Evolutionary conservation across 1,284 basidiomycete genomes (phyloP), one percentile per base, ranked within the genome.

Genomic region (Boletus albobrunnescens): DNA sequence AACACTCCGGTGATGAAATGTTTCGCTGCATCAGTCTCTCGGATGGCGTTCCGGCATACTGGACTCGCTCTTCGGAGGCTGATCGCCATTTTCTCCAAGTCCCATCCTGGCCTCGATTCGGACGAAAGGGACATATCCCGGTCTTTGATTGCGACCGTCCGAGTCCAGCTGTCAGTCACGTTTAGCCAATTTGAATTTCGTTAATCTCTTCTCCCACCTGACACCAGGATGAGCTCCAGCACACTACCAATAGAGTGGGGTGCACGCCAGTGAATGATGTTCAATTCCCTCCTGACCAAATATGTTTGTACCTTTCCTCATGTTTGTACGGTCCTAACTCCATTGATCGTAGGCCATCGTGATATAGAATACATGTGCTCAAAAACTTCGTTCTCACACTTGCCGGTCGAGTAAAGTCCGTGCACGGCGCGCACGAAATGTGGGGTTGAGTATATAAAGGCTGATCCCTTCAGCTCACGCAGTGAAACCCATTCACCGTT

Each of bases 371-470:
- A 9, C 49, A 33, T 46, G 30, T 44, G 28, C 37, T 49, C 32
- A 35, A 44, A 33, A 6, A 27, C 22, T 20, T 42, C 36, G 4
- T 45, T 50, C 41, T 33, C 44, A 39, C 44, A 39, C 31, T 44
- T 32, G 30, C 35, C 22, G 8, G 37, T 40, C 24, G 11, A 24
- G 7, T 41, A 16, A 24, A 42, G 28, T 20, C 40, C 41, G 24
- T 17, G 20, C 30, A 24, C 23, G 6, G 7, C 14, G 27, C 37
- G 37, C 19, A 7, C 16, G 8, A 37, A 39, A 12, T 20, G 17
- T 14, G 19, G 6, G 16, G n/a, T n/a, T 31, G 33, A 28, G 42
- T 48, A 58, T 58, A 62, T 59, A 58, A 58, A 36, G 43, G 8
- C 8, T 7, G 33, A 14, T 36, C 13, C 9, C 17, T 20, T 4